Evolutionary conservation across 176 grass and related monocot species (phyloP).

Genomic region (Echinochloa phyllopogon): DNA sequence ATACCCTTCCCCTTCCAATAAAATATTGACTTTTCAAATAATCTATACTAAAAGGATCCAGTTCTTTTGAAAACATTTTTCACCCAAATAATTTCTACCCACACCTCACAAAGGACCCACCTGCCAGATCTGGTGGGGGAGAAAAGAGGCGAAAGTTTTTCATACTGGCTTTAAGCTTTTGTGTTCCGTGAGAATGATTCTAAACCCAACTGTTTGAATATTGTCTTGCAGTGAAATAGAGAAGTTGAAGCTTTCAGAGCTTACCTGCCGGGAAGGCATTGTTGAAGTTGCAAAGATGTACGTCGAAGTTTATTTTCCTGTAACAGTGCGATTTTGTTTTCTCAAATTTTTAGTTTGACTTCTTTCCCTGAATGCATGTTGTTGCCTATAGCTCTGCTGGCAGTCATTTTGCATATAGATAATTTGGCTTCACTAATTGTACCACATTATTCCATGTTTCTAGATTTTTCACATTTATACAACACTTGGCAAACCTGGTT

Average conservation of each 20-base stretch:
- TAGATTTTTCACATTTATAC: neutral
- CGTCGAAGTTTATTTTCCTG: conserved; percentile 9
- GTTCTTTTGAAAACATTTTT: no score
- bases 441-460: neutral
- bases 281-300: conserved; percentile 94
- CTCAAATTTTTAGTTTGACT: neutral
- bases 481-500: neutral
- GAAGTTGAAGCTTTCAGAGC: conserved; percentile 89
- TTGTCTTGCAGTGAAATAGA: conserved; percentile 80
- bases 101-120: no score
- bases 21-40: neutral
- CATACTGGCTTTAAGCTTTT: no score
- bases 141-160: no score
- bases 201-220: conserved; percentile 18
- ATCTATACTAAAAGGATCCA: no score
- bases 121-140: no score
- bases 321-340: neutral
- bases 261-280: conserved; percentile 86
- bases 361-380: neutral
- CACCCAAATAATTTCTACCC: no score
- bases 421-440: neutral
- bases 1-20: neutral
- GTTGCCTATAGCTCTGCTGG: neutral
- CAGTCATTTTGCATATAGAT: neutral
- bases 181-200: conserved; percentile 19